Percentiles rank a stretch among this genome's conserved stretches.
These are phyloP conservation scores for Plasmodium coatneyi DNA, from an alignment of 169 alveolate species.

Conservation along the genomic window DNA sequence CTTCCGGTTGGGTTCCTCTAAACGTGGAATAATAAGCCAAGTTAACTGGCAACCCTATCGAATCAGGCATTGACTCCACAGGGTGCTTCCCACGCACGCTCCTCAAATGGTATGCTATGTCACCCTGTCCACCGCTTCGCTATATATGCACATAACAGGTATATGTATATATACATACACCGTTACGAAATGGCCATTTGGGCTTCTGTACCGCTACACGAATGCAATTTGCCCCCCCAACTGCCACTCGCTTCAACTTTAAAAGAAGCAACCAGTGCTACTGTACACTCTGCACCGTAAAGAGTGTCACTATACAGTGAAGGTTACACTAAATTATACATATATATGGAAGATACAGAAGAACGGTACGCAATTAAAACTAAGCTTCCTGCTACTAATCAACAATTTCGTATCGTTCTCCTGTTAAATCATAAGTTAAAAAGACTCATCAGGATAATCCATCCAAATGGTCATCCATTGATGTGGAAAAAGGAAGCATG, in stretches of 20 bases:
- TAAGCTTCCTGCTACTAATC: not conserved
- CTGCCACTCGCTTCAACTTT: not conserved
- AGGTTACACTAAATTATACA: not conserved
- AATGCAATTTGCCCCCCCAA: not conserved
- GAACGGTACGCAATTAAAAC: not conserved
- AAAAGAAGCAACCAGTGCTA: not conserved
- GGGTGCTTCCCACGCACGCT: not conserved
- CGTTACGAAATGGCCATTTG: not conserved
- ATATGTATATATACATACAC: not conserved
- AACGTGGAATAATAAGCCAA: not conserved
- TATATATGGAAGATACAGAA: not conserved
- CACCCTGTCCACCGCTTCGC: constrained; percentile 1
- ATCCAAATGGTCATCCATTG: not conserved
- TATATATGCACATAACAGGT: not conserved
- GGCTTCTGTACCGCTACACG: not conserved
- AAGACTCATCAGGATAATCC: not conserved
- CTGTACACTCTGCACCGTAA: not conserved
- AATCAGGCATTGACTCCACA: not conserved
- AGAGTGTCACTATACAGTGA: not conserved
- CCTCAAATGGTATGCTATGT: not conserved
- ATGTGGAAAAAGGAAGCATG: not conserved
- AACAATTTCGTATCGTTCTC: not conserved
- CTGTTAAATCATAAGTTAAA: not conserved
- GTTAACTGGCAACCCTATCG: not conserved
- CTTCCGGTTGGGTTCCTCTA: not conserved